Evolutionary conservation across 2,329 filamentous ascomycete genomes (phyloP).

Genomic region (Escovopsis sp.): DNA sequence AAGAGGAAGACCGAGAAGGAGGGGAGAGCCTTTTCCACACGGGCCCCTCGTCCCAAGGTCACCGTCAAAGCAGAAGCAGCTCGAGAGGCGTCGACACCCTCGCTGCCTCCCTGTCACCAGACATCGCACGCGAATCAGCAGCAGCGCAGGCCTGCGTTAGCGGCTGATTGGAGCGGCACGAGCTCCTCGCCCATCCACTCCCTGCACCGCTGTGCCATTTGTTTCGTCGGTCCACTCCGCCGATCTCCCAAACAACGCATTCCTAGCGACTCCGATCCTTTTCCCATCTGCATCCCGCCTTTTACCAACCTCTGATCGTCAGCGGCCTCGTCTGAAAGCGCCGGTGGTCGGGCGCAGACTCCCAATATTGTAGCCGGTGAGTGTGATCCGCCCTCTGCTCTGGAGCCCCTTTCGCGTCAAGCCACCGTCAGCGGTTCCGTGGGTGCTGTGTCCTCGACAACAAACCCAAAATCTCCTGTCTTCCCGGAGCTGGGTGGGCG

Average conservation of each 20-base stretch:
- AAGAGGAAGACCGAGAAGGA: too few species aligned
- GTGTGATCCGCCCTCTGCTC: too few species aligned
- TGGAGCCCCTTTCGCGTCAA: background rate
- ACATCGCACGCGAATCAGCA: background rate
- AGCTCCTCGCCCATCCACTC: slow-evolving; percentile 2
- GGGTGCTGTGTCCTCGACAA: too few species aligned
- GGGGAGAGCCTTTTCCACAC: too few species aligned
- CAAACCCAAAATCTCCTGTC: too few species aligned
- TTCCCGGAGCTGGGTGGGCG: too few species aligned
- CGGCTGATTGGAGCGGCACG: slow-evolving; percentile 2
- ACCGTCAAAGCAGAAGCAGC: too few species aligned
- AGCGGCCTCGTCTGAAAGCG: slow-evolving; percentile 1
- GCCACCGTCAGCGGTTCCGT: too few species aligned
- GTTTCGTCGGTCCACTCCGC: slow-evolving; percentile 3
- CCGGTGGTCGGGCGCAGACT: slow-evolving; percentile 4
- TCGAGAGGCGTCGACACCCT: too few species aligned
- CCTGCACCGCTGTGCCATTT: slow-evolving; percentile 2
- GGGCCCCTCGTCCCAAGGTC: too few species aligned
- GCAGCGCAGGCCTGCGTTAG: background rate
- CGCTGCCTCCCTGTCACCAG: too few species aligned
- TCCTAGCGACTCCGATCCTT: background rate
- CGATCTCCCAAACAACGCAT: slow-evolving; percentile 6
- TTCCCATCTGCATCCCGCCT: too few species aligned
- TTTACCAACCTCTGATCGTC: slow-evolving; percentile 1
- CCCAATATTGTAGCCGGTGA: slow-evolving; percentile 3